Evolutionary conservation across 768 basidiomycete species (phyloP), one percentile per base, ranked within the genome.

Genomic region (Coprinopsis marcescibilis): DNA sequence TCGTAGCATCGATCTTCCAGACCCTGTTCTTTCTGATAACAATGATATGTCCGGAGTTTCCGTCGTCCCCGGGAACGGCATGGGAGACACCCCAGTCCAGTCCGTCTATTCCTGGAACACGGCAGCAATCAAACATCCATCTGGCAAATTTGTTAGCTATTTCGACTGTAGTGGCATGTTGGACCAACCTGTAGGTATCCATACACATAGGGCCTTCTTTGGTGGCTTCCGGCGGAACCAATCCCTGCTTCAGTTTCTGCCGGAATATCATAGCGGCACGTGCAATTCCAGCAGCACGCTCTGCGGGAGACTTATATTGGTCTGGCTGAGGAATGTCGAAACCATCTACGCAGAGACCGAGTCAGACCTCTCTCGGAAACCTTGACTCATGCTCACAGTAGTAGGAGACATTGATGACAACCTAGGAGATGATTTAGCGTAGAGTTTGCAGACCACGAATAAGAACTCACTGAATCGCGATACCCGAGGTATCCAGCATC

Each of bases 111-210:
- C 85, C 85, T 2, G 89, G 89, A 15, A 92, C 70, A 46, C 89
- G 85, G 52, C 80, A 88, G 60, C 88, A 89, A 60, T 92, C 89
- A 54, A 92, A 92, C 89, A 92, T 90, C 89, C 89, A 92, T 41
- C 87, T 88, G 44, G 21, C 38, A 26, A 20, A 15, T 19, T 34
- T 17, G 23, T 57, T 12, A 55, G 36, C 13, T 24, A 21, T 37
- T 25, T n/a, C n/a, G 21, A 33, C 24, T 27, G 32, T 30, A 30
- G 25, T 20, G n/a, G 15, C 14, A 25, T 25, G 25, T 13, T 41
- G n/a, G 23, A 52, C 67, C 45, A 52, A 84, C 86, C 88, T 70
- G 63, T 85, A 91, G 5, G 85, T 85, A 58, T 92, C 89, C 89
- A 92, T 91, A 59, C 89, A 92, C 6, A 89, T 56, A 13, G 83